Evolutionary conservation across 768 basidiomycete species (phyloP).

Genomic region (Auricularia sp.): DNA sequence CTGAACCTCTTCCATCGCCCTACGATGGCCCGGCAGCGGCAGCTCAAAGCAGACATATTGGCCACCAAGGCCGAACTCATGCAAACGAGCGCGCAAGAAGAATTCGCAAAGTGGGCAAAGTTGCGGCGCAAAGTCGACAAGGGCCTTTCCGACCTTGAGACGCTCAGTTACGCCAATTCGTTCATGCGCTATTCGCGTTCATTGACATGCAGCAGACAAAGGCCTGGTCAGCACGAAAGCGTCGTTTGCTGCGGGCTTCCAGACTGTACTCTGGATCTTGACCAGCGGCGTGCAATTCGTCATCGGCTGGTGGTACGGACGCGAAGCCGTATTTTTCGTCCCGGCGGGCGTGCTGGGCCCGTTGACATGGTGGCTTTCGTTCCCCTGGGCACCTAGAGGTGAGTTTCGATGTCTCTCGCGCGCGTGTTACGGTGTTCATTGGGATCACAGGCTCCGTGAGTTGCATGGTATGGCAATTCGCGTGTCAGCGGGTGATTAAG

Average conservation of each 20-base stretch:
- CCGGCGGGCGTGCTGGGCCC: constrained; percentile 88
- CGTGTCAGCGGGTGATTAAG: constrained; percentile 76
- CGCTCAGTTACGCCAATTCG: constrained; percentile 51
- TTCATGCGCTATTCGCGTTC: background rate
- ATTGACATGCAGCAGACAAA: constrained; percentile 39
- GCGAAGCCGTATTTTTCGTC: constrained; percentile 85
- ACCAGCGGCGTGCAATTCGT: constrained; percentile 83
- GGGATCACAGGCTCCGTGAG: constrained; percentile 68
- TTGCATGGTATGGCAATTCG: constrained; percentile 92
- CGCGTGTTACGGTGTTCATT: background rate
- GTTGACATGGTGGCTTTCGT: constrained; percentile 74
- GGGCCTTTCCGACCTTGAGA: constrained; percentile 81
- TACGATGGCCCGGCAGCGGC: constrained; percentile 46
- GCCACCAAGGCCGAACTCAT: constrained; percentile 73
- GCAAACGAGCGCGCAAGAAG: constrained; percentile 89
- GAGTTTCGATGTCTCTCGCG: constrained; percentile 14
- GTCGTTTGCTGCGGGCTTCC: constrained; percentile 63
- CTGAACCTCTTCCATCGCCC: constrained; percentile 52
- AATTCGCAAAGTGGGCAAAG: constrained; percentile 98
- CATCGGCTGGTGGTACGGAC: constrained; percentile 87
- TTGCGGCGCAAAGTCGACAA: constrained; percentile 85
- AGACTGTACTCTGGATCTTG: constrained; percentile 60
- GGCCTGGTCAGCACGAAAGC: constrained; percentile 52
- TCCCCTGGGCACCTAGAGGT: constrained; percentile 89
- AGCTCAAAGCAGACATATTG: constrained; percentile 74